These are phyloP conservation scores for Poterioochromonas sp. DNA, from an alignment of 352 stramenopile species.

Conservation along the genomic window DNA sequence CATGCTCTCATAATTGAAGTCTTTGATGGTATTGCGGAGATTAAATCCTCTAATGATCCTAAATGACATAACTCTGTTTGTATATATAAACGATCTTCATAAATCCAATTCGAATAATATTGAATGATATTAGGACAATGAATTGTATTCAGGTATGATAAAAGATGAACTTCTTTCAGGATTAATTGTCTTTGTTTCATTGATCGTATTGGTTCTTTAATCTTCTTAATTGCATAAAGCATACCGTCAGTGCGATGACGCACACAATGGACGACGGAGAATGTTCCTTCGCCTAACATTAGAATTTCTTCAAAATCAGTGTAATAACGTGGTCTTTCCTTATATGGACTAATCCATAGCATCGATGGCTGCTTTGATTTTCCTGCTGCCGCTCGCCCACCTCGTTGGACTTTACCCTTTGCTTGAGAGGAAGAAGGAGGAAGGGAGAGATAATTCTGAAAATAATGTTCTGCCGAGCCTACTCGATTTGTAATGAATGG, in stretches of 20 bases:
- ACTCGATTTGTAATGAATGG: no score
- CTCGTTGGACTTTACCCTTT: no score
- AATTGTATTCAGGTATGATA: neutral
- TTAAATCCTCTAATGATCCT: slow-evolving; percentile 16
- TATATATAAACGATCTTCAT: slow-evolving; percentile 13
- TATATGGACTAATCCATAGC: slow-evolving; percentile 22
- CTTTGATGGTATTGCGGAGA: neutral
- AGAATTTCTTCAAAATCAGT: slow-evolving; percentile 13
- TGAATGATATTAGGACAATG: neutral
- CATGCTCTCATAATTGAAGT: neutral
- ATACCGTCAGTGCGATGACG: neutral
- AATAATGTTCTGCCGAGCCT: no score
- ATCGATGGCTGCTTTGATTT: neutral
- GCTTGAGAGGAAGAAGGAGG: no score
- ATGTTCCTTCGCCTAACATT: slow-evolving; percentile 9
- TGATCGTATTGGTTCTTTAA: neutral
- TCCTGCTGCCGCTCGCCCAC: no score
- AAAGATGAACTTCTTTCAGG: neutral
- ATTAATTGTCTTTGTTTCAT: neutral
- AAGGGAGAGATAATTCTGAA: no score
- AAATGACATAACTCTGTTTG: neutral
- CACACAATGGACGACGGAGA: slow-evolving; percentile 11
- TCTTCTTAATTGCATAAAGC: slow-evolving; percentile 23
- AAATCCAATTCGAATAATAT: neutral
- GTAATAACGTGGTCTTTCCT: slow-evolving; percentile 26